Evolutionary conservation across 352 stramenopile genomes (phyloP), one percentile per base, ranked within the genome.

Genomic region (Pythium oligandrum): DNA sequence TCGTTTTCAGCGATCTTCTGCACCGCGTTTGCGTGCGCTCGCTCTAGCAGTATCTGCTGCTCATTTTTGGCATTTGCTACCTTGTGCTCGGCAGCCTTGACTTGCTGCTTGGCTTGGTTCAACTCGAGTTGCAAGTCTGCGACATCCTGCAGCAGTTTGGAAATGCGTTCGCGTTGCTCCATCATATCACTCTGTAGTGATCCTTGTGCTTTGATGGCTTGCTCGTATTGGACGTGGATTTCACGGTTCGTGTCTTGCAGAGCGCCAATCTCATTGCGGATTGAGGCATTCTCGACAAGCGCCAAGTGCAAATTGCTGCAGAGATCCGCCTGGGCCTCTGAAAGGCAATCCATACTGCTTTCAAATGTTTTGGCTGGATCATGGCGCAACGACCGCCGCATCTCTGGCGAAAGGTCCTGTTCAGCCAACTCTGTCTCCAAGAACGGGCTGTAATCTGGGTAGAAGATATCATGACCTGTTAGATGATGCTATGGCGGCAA

Each of bases 221-320:
- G 53, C 1, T 66, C 57, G 6, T 76, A 60, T 35, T 68, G 59
- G 11, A 72, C 52, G 1, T 60, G 59, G 17, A 79, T 55, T 43
- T 82, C 73, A 6, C 77, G 71, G 38, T 83, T 78, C 0, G 69
- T 52, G 30, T 83, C 75, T 47, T 87, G 75, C 17, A 87, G 43
- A 3, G 71, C 55, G 1, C 63, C 59, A 6, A 91, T 78, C 31
- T 88, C 75, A 49, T 88, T 83, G 4, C 80, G 80, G 30, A 93
- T 75, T 3, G 80, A 82, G 2, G 80, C 78, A 32, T 93, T 93
- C 48, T 91, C 80, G 26, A 83, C 73, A 17, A 93, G 53, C 26
- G 83, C 83, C 48, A 87, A 61, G 42, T 89, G 76, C 40, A 91
- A 46, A 45, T 64, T 76, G 48, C 68, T 76, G 53, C 75, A 84